Evolutionary conservation across 139 green algal species (phyloP), one percentile per base, ranked within the genome.

Genomic region (Haematococcus lacustris): DNA sequence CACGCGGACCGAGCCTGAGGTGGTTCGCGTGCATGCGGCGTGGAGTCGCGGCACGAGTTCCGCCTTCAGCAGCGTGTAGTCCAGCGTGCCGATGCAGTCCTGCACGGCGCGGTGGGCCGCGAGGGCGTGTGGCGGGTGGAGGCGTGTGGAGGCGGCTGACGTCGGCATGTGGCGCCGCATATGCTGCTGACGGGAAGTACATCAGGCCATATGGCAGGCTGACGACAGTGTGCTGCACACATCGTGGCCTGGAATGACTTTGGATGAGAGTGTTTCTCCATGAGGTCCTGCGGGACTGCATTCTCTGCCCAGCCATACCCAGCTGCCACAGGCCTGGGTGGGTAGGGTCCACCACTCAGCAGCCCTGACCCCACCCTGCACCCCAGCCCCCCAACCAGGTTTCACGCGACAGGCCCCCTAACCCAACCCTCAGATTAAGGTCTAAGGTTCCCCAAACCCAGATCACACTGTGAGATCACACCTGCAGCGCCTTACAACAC

Each of bases 21-120:
- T 89, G 40, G 88, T 93, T 51, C 69, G 66, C 70, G 91, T 79
- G 74, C 81, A 89, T 38, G 88, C 61, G n/a, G 37, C 67, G 26
- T 66, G 34, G 40, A 80, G 70, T 2, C 62, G 59, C 33, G 78
- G 78, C 73, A 83, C 63, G n/a, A 83, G 50, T 5, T 32, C 3
- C 33, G 63, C 68, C 1, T 62, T 57, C 3, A 78, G 73, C 51
- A 76, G 60, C 21, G n/a, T 25, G 43, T 72, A 75, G 0, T 72
- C 62, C 61, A 78, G 38, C 6, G 65, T 66, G 34, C 47, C 26
- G 5, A 69, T 57, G 0, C 64, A 65, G 26, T 51, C 39, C 68
- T 80, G 75, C 32, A 0, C 35, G 39, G 28, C 28, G 9, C 9
- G 57, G 21, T 65, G 25, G 32, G 57, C 57, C 17, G 25, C 5